phyloP scores from a whole-genome alignment of 495 filamentous ascomycete genomes.

The Glarea lozoyensis region DNA sequence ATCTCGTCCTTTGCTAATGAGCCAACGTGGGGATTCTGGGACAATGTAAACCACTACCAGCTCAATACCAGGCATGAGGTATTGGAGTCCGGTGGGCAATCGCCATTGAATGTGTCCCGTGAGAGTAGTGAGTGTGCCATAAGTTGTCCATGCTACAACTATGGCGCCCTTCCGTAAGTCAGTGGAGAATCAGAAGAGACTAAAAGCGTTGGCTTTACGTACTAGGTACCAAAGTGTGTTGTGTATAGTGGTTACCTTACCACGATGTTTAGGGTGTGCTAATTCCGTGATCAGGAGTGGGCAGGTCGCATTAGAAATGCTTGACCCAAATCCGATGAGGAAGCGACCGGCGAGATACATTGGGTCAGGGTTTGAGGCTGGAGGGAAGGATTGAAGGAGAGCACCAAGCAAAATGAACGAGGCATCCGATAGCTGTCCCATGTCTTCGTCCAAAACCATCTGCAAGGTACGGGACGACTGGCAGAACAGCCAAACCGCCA shows the following conservation, averaged over 20 bases:
- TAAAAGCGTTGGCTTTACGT: background rate
- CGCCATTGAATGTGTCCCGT: conserved; percentile 31
- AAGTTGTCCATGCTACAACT: background rate
- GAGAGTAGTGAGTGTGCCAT: background rate
- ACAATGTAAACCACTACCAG: conserved; percentile 4
- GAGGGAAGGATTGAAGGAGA: too few species aligned
- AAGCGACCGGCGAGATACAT: too few species aligned
- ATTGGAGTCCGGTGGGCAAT: conserved; percentile 35
- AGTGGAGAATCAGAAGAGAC: background rate
- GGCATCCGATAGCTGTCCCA: too few species aligned
- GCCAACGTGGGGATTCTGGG: conserved; percentile 24
- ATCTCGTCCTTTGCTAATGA: conserved; percentile 4
- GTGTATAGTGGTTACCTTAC: background rate
- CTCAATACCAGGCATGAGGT: conserved; percentile 20
- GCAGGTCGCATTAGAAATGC: background rate
- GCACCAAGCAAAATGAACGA: too few species aligned
- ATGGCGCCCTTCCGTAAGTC: background rate
- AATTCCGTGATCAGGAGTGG: background rate
- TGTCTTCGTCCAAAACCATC: too few species aligned
- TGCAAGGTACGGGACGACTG: too few species aligned
- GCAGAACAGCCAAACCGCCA: too few species aligned
- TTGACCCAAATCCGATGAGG: background rate
- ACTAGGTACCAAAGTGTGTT: background rate
- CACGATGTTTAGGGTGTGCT: background rate
- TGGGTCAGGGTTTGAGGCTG: too few species aligned